Evolutionary conservation across 140 eudicot genomes (phyloP).

Genomic region (Stevia rebaudiana): DNA sequence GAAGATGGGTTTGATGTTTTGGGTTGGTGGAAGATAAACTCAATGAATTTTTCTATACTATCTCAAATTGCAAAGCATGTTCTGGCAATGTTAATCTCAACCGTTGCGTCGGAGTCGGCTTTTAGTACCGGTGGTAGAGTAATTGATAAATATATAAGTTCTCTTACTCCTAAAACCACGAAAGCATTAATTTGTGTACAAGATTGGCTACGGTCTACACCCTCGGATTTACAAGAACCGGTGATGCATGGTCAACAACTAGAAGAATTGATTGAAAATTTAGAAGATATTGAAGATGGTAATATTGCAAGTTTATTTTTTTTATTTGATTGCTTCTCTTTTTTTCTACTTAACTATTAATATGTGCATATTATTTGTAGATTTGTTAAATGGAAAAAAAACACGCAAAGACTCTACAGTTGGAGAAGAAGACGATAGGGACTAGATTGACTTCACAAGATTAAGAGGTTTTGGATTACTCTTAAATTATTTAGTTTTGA

Average conservation of each 20-base stretch:
- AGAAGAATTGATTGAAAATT: not conserved
- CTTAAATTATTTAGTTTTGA: too few relatives aligned
- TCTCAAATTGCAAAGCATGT: too few relatives aligned
- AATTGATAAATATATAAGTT: not conserved
- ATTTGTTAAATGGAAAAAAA: not conserved
- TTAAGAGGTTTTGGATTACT: too few relatives aligned
- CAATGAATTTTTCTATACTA: too few relatives aligned
- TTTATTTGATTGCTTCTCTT: too few relatives aligned
- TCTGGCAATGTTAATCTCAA: too few relatives aligned
- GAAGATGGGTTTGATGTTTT: not conserved
- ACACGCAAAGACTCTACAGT: not conserved
- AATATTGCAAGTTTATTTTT: not conserved
- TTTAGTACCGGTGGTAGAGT: too few relatives aligned
- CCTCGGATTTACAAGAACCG: not conserved
- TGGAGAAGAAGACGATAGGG: not conserved
- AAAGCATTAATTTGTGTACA: not conserved
- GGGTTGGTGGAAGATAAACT: not conserved
- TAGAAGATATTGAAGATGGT: not conserved
- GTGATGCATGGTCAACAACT: not conserved
- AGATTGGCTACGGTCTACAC: not conserved
- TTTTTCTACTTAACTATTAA: too few relatives aligned
- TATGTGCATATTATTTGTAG: too few relatives aligned
- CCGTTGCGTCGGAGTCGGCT: too few relatives aligned
- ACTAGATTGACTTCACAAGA: too few relatives aligned
- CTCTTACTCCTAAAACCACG: not conserved